phyloP scores from a whole-genome alignment of 805 yeast species.

The Torulaspora microellipsoides region DNA sequence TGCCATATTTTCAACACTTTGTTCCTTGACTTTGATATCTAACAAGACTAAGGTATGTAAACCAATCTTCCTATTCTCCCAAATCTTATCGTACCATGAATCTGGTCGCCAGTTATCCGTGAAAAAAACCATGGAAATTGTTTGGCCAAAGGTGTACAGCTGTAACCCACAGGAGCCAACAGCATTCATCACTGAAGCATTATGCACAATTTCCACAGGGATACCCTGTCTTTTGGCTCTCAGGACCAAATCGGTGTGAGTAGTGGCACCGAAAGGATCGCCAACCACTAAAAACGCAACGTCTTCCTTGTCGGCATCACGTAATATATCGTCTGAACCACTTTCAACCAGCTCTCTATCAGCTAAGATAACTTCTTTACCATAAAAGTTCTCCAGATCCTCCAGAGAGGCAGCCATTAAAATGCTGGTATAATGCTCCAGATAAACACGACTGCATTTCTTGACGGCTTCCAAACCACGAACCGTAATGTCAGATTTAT shows the following conservation, averaged over 20 bases:
- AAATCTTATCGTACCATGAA: conserved; percentile 81
- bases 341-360: conserved; percentile 93
- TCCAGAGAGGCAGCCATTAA: conserved; percentile 84
- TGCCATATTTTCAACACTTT: conserved; percentile 89
- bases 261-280: conserved; percentile 97
- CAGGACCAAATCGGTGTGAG: conserved; percentile 90
- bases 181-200: conserved; percentile 97
- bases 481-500: conserved; percentile 86
- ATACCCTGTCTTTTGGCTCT: conserved; percentile 85
- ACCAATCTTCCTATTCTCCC: conserved; percentile 88
- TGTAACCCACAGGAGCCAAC: conserved; percentile 98
- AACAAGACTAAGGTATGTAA: conserved; percentile 82
- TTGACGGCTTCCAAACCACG: conserved; percentile 85
- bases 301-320: conserved; percentile 72
- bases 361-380: conserved; percentile 78
- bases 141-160: conserved; percentile 91
- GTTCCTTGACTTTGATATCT: conserved; percentile 96
- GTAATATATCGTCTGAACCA: conserved; percentile 79
- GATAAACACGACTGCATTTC: conserved; percentile 81
- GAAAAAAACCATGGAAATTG: conserved; percentile 94
- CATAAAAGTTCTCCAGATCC: conserved; percentile 77
- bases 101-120: conserved; percentile 96
- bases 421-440: conserved; percentile 94
- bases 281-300: conserved; percentile 95
- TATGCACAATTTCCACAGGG: conserved; percentile 77